These are phyloP conservation scores for Solanum arcanum DNA, from an alignment of 257 asterid species.

Conservation along the genomic window DNA sequence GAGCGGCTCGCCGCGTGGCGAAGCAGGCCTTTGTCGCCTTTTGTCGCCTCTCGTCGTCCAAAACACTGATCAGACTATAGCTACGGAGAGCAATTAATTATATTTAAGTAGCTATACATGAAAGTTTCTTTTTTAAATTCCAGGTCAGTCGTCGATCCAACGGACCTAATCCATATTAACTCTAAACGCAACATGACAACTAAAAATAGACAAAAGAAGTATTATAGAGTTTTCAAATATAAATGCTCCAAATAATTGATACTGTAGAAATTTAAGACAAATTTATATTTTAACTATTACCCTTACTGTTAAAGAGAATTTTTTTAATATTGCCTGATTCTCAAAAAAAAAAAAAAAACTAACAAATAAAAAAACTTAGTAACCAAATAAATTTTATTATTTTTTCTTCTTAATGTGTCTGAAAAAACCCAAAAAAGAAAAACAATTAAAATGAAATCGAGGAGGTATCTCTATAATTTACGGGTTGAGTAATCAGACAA, in stretches of 20 bases:
- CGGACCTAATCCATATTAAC: no score
- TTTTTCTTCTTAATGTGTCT: background rate
- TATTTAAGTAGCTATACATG: no score
- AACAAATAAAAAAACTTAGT: background rate
- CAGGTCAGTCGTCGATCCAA: fast-evolving
- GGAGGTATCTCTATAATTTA: background rate
- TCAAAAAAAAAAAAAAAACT: background rate
- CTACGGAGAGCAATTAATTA: no score
- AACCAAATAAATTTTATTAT: background rate
- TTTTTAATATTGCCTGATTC: background rate
- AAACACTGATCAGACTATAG: no score
- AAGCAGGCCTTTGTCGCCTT: no score
- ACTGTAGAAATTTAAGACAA: background rate
- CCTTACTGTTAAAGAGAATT: background rate
- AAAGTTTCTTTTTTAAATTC: no score
- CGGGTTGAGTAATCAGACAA: background rate
- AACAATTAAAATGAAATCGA: background rate
- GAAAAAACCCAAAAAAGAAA: background rate
- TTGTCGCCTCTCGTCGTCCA: no score
- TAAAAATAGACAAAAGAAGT: no score
- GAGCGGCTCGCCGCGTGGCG: no score
- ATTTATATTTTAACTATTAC: background rate
- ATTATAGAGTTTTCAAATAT: no score
- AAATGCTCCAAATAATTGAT: background rate
- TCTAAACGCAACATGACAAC: no score